Percentiles rank a stretch among this genome's conserved stretches.
These are phyloP conservation scores for Penicillium herquei DNA, from an alignment of 495 filamentous ascomycete species.

Conservation along the genomic window DNA sequence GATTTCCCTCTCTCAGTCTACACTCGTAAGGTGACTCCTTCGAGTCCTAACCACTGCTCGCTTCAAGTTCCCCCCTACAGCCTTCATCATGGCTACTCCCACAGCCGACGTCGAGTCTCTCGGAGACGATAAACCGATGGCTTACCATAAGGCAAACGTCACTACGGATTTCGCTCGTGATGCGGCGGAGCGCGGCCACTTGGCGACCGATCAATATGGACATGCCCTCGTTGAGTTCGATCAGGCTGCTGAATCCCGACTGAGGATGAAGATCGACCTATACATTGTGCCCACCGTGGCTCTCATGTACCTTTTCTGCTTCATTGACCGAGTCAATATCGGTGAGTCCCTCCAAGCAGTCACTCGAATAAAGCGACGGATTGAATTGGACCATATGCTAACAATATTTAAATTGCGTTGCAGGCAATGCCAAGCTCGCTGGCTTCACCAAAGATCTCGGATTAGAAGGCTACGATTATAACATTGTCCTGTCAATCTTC, in stretches of 20 bases:
- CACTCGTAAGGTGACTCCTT: too few relatives aligned
- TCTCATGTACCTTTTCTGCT: conserved; percentile 52
- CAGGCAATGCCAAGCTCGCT: conserved; percentile 36
- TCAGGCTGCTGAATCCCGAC: conserved; percentile 53
- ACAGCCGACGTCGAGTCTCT: too few relatives aligned
- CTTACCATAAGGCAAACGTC: too few relatives aligned
- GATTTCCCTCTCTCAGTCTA: too few relatives aligned
- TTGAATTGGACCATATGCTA: too few relatives aligned
- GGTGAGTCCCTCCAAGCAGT: conserved; percentile 32
- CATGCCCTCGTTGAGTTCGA: conserved; percentile 58
- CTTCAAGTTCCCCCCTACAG: too few relatives aligned
- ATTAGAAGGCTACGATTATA: conserved; percentile 60
- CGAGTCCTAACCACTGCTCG: too few relatives aligned
- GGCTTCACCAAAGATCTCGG: conserved; percentile 46
- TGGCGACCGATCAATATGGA: conserved; percentile 62
- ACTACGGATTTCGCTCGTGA: too few relatives aligned
- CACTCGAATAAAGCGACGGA: too few relatives aligned
- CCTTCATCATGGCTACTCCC: too few relatives aligned
- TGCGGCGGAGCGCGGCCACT: conserved; percentile 35
- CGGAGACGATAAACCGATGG: too few relatives aligned
- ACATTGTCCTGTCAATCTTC: conserved; percentile 65
- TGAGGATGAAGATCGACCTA: conserved; percentile 47
- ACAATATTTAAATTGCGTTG: too few relatives aligned
- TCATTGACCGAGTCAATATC: conserved; percentile 61
- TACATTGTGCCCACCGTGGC: conserved; percentile 47